phyloP scores from a whole-genome alignment of 2,329 filamentous ascomycete species.

The Cadophora sp. region DNA sequence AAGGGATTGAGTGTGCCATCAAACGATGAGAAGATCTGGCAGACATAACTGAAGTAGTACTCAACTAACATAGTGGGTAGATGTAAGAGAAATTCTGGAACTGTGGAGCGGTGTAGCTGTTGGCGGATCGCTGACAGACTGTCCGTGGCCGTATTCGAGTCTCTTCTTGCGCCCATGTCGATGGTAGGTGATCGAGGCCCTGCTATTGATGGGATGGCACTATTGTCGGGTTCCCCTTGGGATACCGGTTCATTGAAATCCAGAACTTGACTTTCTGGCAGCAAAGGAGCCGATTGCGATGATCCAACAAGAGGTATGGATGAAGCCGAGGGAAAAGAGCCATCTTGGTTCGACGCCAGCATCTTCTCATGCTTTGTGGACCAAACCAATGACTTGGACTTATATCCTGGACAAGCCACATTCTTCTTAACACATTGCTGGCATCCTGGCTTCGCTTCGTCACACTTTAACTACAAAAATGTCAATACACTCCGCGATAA shows the following conservation, averaged over 20 bases:
- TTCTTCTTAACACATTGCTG: slow-evolving; percentile 39
- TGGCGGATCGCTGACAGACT: slow-evolving; percentile 41
- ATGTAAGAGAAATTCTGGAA: slow-evolving; percentile 40
- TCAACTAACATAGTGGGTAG: slow-evolving; percentile 62
- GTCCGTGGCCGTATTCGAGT: slow-evolving; percentile 34
- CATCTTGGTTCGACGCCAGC: slow-evolving; percentile 24
- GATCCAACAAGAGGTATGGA: slow-evolving; percentile 21
- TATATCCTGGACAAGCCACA: slow-evolving; percentile 40
- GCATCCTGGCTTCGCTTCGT: slow-evolving; percentile 43
- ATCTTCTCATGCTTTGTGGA: slow-evolving; percentile 45
- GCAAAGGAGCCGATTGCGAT: slow-evolving; percentile 11
- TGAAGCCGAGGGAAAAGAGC: slow-evolving; percentile 18
- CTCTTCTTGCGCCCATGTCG: slow-evolving; percentile 2
- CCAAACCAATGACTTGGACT: slow-evolving; percentile 39
- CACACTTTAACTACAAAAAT: slow-evolving; percentile 40
- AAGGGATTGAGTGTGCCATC: slow-evolving; percentile 68
- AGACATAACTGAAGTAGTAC: slow-evolving; percentile 69
- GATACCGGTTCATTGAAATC: background rate
- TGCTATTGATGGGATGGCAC: background rate
- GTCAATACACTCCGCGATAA: slow-evolving; percentile 18
- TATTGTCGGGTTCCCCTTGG: background rate
- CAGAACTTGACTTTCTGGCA: background rate
- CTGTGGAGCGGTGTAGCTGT: slow-evolving; percentile 39
- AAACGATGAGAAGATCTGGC: slow-evolving; percentile 67
- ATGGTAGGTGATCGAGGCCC: background rate